Evolutionary conservation across 345 rosid species (phyloP).

Genomic region (Gossypium mustelinum): DNA sequence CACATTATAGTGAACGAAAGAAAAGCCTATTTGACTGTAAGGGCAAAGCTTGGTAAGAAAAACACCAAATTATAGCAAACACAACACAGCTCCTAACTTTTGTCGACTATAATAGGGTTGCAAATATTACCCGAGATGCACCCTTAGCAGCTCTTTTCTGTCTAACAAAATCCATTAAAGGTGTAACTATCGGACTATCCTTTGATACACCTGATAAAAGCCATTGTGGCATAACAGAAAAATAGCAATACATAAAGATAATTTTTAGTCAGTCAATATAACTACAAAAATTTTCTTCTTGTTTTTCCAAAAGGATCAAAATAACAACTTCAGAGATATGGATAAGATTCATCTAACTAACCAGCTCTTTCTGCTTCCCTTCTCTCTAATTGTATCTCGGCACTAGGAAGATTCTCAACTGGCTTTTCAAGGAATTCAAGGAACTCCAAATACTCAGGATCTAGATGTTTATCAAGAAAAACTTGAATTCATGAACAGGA

Average conservation of each 20-base stretch:
- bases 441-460: slow-evolving; percentile 76
- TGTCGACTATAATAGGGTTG: neutral
- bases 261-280: neutral
- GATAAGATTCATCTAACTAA: slow-evolving; percentile 22
- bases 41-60: neutral
- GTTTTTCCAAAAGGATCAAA: neutral
- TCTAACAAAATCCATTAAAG: slow-evolving; percentile 52
- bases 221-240: neutral
- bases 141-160: slow-evolving; percentile 2
- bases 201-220: slow-evolving; percentile 36
- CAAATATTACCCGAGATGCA: slow-evolving; percentile 3
- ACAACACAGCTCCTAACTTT: neutral
- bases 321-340: neutral
- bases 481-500: slow-evolving; percentile 18
- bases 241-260: slow-evolving; percentile 8
- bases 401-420: slow-evolving; percentile 71
- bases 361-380: slow-evolving; percentile 67
- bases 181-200: slow-evolving; percentile 46
- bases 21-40: neutral
- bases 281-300: neutral
- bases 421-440: slow-evolving; percentile 65
- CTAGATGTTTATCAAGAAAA: slow-evolving; percentile 37
- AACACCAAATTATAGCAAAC: neutral
- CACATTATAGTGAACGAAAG: slow-evolving; percentile 3
- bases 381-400: slow-evolving; percentile 66